Conservation (phyloP, 805 yeast genomes). For the Candida sonorensis region DNA sequence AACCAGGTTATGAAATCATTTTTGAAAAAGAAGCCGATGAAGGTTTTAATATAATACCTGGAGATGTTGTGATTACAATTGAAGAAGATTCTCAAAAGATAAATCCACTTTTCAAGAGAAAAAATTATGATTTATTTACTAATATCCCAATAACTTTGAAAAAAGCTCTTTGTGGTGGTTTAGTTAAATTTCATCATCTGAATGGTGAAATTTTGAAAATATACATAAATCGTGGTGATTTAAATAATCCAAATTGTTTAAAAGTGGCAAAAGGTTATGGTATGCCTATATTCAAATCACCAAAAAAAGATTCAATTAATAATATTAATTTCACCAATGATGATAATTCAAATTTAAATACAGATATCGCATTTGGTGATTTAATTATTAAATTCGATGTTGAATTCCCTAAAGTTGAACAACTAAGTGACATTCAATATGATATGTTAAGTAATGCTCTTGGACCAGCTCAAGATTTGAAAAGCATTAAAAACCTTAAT, state of each 20-base stretch:
- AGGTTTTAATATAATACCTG: constrained; percentile 51
- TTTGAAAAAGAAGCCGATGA: constrained; percentile 62
- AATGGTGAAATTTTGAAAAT: constrained; percentile 31
- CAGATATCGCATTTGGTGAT: constrained; percentile 35
- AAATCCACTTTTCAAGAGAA: constrained; percentile 31
- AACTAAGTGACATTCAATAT: constrained; percentile 32
- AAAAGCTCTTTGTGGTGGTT: constrained; percentile 23
- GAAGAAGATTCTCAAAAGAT: constrained; percentile 27
- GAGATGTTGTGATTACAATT: constrained; percentile 57
- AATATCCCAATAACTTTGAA: constrained; percentile 13
- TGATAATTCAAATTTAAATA: neutral
- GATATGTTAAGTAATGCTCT: constrained; percentile 13
- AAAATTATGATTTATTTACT: constrained; percentile 16
- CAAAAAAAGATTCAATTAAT: too few species aligned
- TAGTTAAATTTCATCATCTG: constrained; percentile 29
- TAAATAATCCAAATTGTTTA: constrained; percentile 41
- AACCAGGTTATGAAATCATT: constrained; percentile 43
- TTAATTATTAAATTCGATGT: constrained; percentile 52
- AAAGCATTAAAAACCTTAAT: too few species aligned
- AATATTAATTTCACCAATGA: too few species aligned
- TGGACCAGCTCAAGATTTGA: constrained; percentile 6
- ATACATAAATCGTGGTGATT: constrained; percentile 42
- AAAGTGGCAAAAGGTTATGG: constrained; percentile 39
- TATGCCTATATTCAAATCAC: constrained; percentile 52
- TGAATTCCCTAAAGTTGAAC: constrained; percentile 44